These are phyloP conservation scores for Geotrichum carabidarum DNA, from an alignment of 1,139 yeast genomes.

Conservation along the genomic window DNA sequence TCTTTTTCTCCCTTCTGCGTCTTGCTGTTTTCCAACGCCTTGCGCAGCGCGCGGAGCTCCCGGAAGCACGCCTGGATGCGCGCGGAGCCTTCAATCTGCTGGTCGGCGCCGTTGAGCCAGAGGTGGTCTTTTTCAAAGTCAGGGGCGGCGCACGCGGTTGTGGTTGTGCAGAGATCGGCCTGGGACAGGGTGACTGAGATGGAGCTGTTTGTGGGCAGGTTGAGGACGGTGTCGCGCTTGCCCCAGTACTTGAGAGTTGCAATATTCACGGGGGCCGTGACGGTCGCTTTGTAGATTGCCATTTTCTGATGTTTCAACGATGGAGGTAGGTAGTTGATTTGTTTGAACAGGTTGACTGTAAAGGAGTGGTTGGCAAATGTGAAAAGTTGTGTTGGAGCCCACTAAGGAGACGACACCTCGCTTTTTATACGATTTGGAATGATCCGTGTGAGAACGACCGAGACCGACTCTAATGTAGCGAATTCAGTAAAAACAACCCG, in stretches of 20 bases:
- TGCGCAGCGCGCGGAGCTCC: conserved; percentile 60
- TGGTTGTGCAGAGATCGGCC: conserved; percentile 81
- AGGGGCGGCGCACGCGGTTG: conserved; percentile 72
- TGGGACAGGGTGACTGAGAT: conserved; percentile 91
- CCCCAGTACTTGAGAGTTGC: conserved; percentile 99
- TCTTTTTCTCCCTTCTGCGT: conserved; percentile 34
- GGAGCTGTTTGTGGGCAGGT: conserved; percentile 91
- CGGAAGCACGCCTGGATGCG: conserved; percentile 76
- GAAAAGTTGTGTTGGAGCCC: neutral
- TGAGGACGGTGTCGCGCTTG: conserved; percentile 78
- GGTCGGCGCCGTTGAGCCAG: conserved; percentile 75
- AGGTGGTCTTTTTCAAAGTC: conserved; percentile 59
- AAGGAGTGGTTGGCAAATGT: neutral
- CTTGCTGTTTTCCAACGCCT: conserved; percentile 14
- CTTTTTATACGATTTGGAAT: too few relatives aligned
- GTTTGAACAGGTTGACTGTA: neutral
- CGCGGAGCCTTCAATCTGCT: conserved; percentile 52
- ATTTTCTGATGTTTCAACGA: neutral
- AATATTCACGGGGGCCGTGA: conserved; percentile 96
- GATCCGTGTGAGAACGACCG: too few relatives aligned
- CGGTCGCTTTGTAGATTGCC: conserved; percentile 59
- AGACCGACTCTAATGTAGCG: too few relatives aligned
- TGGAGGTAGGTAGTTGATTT: neutral
- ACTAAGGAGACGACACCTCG: neutral
- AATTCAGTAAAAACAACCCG: too few relatives aligned